Base-by-base conservation (phyloP, 2,329 filamentous ascomycete species). In the Nigrograna mackinnonii region DNA sequence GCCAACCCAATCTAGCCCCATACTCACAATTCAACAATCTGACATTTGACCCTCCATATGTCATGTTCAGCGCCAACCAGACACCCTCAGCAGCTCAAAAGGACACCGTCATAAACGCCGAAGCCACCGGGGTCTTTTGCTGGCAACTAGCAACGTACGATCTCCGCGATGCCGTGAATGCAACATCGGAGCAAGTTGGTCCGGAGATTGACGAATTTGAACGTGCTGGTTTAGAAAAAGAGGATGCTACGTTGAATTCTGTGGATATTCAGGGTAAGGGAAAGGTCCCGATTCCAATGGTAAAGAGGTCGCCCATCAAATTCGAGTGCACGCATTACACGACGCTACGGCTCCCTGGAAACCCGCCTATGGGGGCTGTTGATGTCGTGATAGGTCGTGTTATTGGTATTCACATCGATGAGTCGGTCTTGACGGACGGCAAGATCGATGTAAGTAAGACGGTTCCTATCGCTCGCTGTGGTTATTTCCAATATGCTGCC, bases 11-110 rank as follows among this genome's bases (percentile, higher is more conserved):
- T 50, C 73, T 84, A 2, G 81, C 80, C 0, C 81, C 81, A 1
- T 84, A 80, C 64, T 76, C 69, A 0, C 81, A 84, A 62, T 84
- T 84, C 72, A 82, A 79, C 62, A 84, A 84, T 50, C 72, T 84
- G 0, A 82, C 78, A 22, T 84, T 82, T 63, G 79, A 83, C 56
- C 81, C 80, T 0, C 81, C 81, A 0, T 82, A 82, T 54, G 76
- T 84, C 20, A 80, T 84, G 76, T 84, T 85, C 72, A 71, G 69
- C 22, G 74, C 77, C 3, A 84, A 84, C 62, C 78, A 83, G 57
- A 79, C 75, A 0, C 64, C 72, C 0, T 49, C 62, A 6, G 57
- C 55, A 2, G 38, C 52, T 0, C 75, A 76, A 43, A 84, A 84
- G 57, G 79, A 84, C 62, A 82, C 75, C 0, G 78, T 80, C 22